Conservation (phyloP, 768 basidiomycete genomes). For the Tylopilus felleus region DNA sequence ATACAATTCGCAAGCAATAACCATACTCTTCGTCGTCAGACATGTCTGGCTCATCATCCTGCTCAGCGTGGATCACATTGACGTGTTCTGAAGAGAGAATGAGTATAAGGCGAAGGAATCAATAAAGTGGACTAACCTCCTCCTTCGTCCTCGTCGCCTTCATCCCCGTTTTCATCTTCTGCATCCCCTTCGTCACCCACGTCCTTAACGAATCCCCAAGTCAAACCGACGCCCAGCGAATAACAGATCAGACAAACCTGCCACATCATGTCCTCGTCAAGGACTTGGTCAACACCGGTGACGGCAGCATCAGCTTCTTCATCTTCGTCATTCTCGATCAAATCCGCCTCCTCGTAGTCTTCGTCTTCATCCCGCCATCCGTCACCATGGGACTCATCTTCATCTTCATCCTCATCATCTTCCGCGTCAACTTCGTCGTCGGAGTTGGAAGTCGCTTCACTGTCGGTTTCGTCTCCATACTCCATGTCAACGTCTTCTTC, state of each 20-base stretch:
- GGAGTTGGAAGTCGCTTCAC: constrained; percentile 75
- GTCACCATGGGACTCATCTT: constrained; percentile 40
- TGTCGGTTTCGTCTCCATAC: constrained; percentile 78
- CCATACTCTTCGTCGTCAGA: constrained; percentile 68
- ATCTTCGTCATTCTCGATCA: constrained; percentile 59
- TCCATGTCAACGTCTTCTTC: constrained; percentile 89
- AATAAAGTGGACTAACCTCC: constrained; percentile 13
- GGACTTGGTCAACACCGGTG: constrained; percentile 46
- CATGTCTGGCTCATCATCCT: constrained; percentile 58
- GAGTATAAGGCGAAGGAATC: not conserved
- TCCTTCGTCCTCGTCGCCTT: constrained; percentile 41
- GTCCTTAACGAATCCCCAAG: constrained; percentile 37
- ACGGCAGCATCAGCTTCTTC: constrained; percentile 44
- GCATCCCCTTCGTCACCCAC: constrained; percentile 53
- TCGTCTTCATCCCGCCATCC: constrained; percentile 61
- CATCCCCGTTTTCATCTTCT: constrained; percentile 58
- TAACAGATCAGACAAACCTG: constrained; percentile 38
- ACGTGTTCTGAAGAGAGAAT: constrained; percentile 39
- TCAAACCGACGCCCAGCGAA: constrained; percentile 10
- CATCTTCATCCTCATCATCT: constrained; percentile 55
- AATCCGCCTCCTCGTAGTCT: constrained; percentile 58
- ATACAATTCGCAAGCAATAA: constrained; percentile 2
- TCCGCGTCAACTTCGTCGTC: constrained; percentile 62
- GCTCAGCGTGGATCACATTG: constrained; percentile 59
- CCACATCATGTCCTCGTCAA: constrained; percentile 55